Percentiles rank a stretch among this genome's conserved stretches.
Conservation (phyloP, 1,284 basidiomycete genomes). For the Ustilago bromivora region DNA sequence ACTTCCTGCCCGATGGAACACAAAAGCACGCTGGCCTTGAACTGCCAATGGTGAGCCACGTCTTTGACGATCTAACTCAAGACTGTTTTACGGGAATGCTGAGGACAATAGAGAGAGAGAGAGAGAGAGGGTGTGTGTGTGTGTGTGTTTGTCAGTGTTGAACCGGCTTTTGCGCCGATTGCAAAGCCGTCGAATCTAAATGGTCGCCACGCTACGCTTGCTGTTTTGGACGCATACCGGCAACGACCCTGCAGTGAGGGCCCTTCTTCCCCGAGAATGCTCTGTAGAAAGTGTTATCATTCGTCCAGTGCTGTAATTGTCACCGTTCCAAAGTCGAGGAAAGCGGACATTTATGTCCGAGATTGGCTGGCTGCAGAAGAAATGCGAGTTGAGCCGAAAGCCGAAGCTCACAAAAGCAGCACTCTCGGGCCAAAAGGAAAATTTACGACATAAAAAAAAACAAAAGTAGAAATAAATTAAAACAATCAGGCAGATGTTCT, state of each 20-base stretch:
- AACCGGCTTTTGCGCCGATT: slow-evolving; percentile 7
- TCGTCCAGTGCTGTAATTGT: not conserved
- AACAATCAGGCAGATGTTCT: slow-evolving; percentile 13
- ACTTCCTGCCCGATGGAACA: not conserved
- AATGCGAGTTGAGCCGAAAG: slow-evolving; percentile 2
- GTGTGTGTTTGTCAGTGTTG: too few species aligned
- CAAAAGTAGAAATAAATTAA: not conserved
- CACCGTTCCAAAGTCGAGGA: not conserved
- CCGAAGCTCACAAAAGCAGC: not conserved
- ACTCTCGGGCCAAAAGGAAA: not conserved
- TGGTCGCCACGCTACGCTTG: not conserved
- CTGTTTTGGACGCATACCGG: not conserved
- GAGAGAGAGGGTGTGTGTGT: not conserved
- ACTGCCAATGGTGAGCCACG: not conserved
- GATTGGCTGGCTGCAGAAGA: not conserved
- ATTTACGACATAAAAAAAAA: not conserved
- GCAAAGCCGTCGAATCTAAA: slow-evolving; percentile 1
- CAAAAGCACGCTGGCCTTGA: not conserved
- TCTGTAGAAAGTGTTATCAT: not conserved
- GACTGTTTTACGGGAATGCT: not conserved
- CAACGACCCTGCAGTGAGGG: not conserved
- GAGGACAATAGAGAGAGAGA: not conserved
- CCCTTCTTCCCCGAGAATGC: not conserved
- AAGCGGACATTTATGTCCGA: not conserved
- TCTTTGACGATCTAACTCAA: not conserved